Conservation (phyloP, 306 rosid species). For the Vigna unguiculata region DNA sequence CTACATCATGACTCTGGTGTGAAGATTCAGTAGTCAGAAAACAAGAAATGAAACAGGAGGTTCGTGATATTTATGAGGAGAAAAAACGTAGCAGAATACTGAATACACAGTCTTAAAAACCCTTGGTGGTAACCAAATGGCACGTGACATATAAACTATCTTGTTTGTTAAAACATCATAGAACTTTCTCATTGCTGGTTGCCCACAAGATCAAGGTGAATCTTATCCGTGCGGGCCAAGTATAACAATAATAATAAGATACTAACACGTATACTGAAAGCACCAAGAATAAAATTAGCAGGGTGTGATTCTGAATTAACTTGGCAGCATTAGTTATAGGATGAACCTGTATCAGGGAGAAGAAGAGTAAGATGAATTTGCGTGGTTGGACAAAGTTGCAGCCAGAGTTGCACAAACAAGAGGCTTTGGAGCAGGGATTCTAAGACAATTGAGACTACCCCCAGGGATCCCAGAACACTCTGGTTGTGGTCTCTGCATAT, state of each 20-base stretch:
- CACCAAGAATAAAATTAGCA: constrained; percentile 45
- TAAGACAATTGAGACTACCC: constrained; percentile 72
- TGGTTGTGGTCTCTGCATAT: constrained; percentile 83
- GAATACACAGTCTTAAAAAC: constrained; percentile 9
- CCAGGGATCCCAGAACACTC: constrained; percentile 85
- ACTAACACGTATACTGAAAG: constrained; percentile 35
- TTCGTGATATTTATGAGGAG: neutral
- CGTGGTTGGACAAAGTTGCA: neutral
- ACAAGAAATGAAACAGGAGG: neutral
- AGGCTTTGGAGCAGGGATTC: constrained; percentile 75
- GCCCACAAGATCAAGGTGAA: constrained; percentile 34
- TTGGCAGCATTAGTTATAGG: constrained; percentile 39
- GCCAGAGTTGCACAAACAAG: constrained; percentile 63
- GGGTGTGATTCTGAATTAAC: constrained; percentile 23
- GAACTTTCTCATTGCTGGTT: neutral
- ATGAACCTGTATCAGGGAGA: constrained; percentile 57
- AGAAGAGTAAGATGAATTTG: constrained; percentile 45
- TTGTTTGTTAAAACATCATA: constrained; percentile 29
- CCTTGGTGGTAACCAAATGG: constrained; percentile 17
- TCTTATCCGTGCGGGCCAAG: constrained; percentile 32
- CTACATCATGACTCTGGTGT: neutral
- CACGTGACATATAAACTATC: constrained; percentile 44
- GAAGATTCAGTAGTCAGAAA: constrained; percentile 11
- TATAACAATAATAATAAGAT: neutral
- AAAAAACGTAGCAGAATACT: constrained; percentile 2